phyloP scores from a whole-genome alignment of 768 basidiomycete genomes.

The Mycena floridula region DNA sequence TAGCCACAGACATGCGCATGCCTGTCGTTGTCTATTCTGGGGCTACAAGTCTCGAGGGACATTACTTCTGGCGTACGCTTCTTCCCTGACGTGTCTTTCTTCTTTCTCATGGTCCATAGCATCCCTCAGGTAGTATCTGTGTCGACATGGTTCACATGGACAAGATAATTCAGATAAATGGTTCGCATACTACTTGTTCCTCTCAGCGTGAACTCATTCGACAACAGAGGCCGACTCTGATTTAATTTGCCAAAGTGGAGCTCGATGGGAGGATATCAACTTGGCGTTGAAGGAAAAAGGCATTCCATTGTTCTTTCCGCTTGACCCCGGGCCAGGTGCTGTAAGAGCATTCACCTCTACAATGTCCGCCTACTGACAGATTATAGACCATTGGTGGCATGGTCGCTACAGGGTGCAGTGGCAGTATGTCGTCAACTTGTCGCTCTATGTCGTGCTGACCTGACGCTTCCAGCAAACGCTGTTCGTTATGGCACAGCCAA shows the following conservation, averaged over 20 bases:
- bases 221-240: conserved; percentile 63
- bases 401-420: conserved; percentile 83
- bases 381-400: conserved; percentile 78
- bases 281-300: conserved; percentile 56
- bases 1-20: conserved; percentile 65
- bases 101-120: conserved; percentile 19
- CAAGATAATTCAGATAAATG: conserved; percentile 51
- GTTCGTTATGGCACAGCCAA: conserved; percentile 86
- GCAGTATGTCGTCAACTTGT: conserved; percentile 52
- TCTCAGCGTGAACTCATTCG: not conserved
- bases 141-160: conserved; percentile 67
- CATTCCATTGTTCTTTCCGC: conserved; percentile 84
- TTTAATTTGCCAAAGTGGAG: conserved; percentile 70
- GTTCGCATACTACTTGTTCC: conserved; percentile 22
- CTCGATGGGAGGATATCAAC: conserved; percentile 78
- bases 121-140: conserved; percentile 53
- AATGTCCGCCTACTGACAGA: not conserved
- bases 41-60: conserved; percentile 84
- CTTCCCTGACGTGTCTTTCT: conserved; percentile 1
- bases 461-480: conserved; percentile 73
- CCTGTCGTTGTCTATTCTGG: conserved; percentile 82
- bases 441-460: not conserved
- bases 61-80: conserved; percentile 66
- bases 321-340: conserved; percentile 69
- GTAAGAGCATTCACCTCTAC: conserved; percentile 29